These are phyloP conservation scores for Exophiala calicioides DNA, from an alignment of 2,329 filamentous ascomycete species.

Conservation along the genomic window DNA sequence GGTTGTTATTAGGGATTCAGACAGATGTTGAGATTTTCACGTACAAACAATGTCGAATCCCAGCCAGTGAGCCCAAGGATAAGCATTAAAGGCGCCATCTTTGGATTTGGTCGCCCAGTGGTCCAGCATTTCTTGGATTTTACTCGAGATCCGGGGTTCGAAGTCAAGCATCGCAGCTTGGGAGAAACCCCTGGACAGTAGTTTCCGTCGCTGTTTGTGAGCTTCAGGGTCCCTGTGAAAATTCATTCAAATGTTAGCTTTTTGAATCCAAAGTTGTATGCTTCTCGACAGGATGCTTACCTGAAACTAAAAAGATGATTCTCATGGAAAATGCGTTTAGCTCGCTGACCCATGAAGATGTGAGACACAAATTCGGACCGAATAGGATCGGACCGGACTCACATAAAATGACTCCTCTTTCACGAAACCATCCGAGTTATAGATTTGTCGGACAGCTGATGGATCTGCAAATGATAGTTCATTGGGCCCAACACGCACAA, in stretches of 20 bases:
- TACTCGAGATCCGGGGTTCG: constrained; percentile 6
- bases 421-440: constrained; percentile 39
- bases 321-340: constrained; percentile 18
- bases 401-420: constrained; percentile 20
- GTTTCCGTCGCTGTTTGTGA: constrained; percentile 19
- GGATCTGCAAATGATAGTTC: constrained; percentile 67
- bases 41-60: constrained; percentile 18
- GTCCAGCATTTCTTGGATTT: constrained; percentile 12
- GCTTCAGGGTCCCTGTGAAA: constrained; percentile 12
- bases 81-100: constrained; percentile 10
- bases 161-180: constrained; percentile 18
- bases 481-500: constrained; percentile 21
- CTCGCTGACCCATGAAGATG: no score
- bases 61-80: constrained; percentile 21
- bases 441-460: constrained; percentile 71
- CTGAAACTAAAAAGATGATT: constrained; percentile 15
- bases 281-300: not conserved
- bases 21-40: not conserved
- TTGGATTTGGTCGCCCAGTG: constrained; percentile 3
- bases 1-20: not conserved
- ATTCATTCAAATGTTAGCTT: no score
- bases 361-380: not conserved
- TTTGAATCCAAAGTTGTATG: no score
- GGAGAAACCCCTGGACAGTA: constrained; percentile 14
- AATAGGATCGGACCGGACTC: not conserved